Evolutionary conservation across 225 moss, liverwort and hornwort species (phyloP), one percentile per base, ranked within the genome.

Genomic region (Marchantia polymorpha): DNA sequence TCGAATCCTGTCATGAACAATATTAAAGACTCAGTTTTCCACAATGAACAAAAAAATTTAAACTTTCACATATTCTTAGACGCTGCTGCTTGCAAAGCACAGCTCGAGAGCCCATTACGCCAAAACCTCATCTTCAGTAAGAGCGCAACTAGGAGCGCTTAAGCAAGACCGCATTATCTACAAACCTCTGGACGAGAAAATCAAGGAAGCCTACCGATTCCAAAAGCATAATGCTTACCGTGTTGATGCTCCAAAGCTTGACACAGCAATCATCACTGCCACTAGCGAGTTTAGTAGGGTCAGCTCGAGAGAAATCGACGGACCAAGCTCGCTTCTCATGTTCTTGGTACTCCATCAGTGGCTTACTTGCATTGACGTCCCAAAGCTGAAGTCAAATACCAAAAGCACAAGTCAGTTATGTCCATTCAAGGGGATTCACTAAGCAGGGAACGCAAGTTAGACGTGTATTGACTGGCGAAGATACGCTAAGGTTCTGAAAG

Each of bases 281-380:
- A 81, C 97, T 99, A 14, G 95, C 97, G 80, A 99, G 84, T 82
- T 95, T 99, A 26, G 93, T 94, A 29, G 97, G 97, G 81, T 99
- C 93, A 52, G 95, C 94, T 80, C 89, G 92, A 29, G 97, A 99
- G 78, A 99, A 99, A 84, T 99, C 97, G 51, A 99, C 95, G 80
- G 97, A 99, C 97, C 97, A 99, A 23, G 97, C 97, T 49, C 97
- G 86, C 87, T 92, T 95, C 82, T 95, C 95, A 81, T 99, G 97
- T 84, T 99, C 97, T 25, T 91, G 88, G 63, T 93, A 95, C 67
- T 89, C 90, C 89, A 90, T 92, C 82, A 99, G 77, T 74, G 89
- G 83, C 83, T 89, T 88, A 19, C 83, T 86, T 53, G 89, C 90
- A 85, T 64, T 90, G 51, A 81, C 94, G 85, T 99, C 97, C 97